Percentiles rank a stretch among this genome's conserved stretches.
Evolutionary conservation across 495 filamentous ascomycete species (phyloP).

Genomic region (Hypomontagnella submonticulosa): DNA sequence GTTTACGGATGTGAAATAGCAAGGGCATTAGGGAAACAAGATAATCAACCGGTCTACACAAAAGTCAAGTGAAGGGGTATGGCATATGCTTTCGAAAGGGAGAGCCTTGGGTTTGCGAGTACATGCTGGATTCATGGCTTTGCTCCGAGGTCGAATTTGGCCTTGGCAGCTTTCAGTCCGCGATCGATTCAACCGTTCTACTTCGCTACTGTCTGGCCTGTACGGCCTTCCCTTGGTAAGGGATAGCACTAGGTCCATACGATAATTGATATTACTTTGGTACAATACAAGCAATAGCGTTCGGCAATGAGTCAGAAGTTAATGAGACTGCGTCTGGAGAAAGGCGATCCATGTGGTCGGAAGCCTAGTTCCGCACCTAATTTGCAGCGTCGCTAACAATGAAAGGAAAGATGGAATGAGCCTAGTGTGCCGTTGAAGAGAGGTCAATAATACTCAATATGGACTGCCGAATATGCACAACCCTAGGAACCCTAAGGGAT

Average conservation of each 20-base stretch:
- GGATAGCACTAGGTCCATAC: constrained; percentile 27
- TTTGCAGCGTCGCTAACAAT: constrained; percentile 17
- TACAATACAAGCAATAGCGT: constrained; percentile 20
- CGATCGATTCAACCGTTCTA: constrained; percentile 23
- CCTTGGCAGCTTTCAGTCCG: constrained; percentile 21
- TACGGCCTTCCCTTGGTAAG: constrained; percentile 10
- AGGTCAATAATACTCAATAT: constrained; percentile 21
- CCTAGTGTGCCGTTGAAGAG: not conserved
- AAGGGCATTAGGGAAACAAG: constrained; percentile 42
- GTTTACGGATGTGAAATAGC: constrained; percentile 43
- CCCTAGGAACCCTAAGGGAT: constrained; percentile 16
- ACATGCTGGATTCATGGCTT: constrained; percentile 34
- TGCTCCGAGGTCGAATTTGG: constrained; percentile 31
- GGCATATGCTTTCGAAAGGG: constrained; percentile 35
- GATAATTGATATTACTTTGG: constrained; percentile 39
- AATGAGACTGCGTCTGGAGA: constrained; percentile 16
- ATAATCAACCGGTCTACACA: constrained; percentile 49
- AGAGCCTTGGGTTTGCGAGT: constrained; percentile 25
- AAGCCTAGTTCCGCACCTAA: constrained; percentile 34
- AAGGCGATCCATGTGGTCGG: constrained; percentile 28
- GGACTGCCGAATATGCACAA: constrained; percentile 27
- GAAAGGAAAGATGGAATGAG: not conserved
- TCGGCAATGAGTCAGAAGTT: constrained; percentile 29
- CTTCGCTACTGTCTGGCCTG: constrained; percentile 15
- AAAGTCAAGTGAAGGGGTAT: constrained; percentile 39